Conservation (phyloP, 305 asterid species). For the Fraxinus floribunda region DNA sequence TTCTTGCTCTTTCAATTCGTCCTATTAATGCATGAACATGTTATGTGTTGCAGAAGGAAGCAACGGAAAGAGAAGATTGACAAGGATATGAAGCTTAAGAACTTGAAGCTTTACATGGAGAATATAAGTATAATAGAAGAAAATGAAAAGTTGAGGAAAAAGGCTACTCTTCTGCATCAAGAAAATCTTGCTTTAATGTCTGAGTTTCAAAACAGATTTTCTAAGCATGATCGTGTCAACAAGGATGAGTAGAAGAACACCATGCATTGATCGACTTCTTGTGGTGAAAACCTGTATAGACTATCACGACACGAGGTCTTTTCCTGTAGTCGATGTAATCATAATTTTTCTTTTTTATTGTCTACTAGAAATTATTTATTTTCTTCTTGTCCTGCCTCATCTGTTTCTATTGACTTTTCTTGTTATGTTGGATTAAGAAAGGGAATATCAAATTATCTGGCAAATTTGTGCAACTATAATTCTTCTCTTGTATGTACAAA, state of each 20-base stretch:
- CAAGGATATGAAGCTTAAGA: slow-evolving; percentile 46
- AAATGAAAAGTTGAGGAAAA: slow-evolving; percentile 57
- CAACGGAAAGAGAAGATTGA: slow-evolving; percentile 26
- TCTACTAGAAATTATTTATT: not conserved
- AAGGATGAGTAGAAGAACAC: not conserved
- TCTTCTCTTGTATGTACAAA: not conserved
- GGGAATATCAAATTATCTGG: not conserved
- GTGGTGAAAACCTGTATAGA: not conserved
- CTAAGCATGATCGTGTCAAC: not conserved
- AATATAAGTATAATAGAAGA: slow-evolving; percentile 60
- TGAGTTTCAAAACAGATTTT: slow-evolving; percentile 35
- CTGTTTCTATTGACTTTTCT: not conserved
- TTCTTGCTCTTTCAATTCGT: not conserved
- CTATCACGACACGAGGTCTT: not conserved
- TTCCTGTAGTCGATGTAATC: not conserved
- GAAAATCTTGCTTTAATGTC: slow-evolving; percentile 61
- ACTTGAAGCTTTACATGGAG: slow-evolving; percentile 66
- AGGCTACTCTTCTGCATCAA: slow-evolving; percentile 56
- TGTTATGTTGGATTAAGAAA: not conserved
- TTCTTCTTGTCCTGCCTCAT: not conserved
- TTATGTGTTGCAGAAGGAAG: slow-evolving; percentile 32
- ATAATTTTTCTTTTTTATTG: not conserved
- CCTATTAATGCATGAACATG: not conserved
- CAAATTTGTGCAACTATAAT: not conserved
- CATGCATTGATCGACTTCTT: not conserved